A percentile compares a stretch with the other conserved stretches of the same genome.
These are phyloP conservation scores for Chlorella sp. DNA, from an alignment of 139 green algal species.

Conservation along the genomic window DNA sequence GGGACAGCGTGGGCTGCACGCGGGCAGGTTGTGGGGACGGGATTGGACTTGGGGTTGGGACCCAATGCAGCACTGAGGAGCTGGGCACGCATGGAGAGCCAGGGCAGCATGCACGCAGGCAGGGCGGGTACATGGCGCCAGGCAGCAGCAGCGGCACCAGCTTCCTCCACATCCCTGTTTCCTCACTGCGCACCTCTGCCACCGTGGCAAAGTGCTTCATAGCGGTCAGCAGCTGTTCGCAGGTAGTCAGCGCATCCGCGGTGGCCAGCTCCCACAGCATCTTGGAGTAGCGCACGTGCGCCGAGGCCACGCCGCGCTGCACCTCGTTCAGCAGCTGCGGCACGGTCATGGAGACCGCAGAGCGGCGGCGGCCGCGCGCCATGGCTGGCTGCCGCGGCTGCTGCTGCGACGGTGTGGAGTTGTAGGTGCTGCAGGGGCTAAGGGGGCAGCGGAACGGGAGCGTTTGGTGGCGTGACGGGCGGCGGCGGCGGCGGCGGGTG, in stretches of 20 bases:
- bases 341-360: slow-evolving; percentile 34
- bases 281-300: slow-evolving; percentile 42
- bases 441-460: too few relatives aligned
- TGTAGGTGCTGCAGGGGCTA: too few relatives aligned
- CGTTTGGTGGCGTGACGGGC: too few relatives aligned
- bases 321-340: slow-evolving; percentile 50
- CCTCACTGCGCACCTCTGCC: slow-evolving; percentile 34
- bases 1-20: slow-evolving; percentile 36
- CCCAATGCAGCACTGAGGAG: too few relatives aligned
- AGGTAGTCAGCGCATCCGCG: slow-evolving; percentile 14
- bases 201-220: slow-evolving; percentile 41
- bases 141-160: background rate
- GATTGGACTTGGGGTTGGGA: too few relatives aligned
- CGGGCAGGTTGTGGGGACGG: too few relatives aligned
- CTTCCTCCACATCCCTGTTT: background rate
- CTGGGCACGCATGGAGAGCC: too few relatives aligned
- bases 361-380: slow-evolving; percentile 4
- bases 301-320: slow-evolving; percentile 28
- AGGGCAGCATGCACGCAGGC: too few relatives aligned
- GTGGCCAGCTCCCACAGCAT: slow-evolving; percentile 42
- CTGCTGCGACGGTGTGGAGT: background rate
- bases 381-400: background rate
- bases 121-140: too few relatives aligned
- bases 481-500: too few relatives aligned
- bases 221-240: slow-evolving; percentile 32